Conservation (phyloP, 371 early-diverging fungal genomes). For the Lichtheimia ramosa region DNA sequence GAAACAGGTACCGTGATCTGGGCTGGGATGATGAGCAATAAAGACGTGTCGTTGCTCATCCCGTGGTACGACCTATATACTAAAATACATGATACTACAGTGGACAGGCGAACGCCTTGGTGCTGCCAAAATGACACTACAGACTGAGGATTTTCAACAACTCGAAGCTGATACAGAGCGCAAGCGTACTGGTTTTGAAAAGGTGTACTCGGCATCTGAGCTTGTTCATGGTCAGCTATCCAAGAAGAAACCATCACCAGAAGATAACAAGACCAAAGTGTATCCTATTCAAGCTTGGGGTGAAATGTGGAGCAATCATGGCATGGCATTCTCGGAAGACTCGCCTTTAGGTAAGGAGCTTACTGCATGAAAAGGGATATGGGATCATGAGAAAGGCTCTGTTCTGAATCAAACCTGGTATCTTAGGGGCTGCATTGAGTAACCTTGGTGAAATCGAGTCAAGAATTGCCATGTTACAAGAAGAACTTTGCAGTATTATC, state of each 20-base stretch:
- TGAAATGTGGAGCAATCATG: constrained; percentile 57
- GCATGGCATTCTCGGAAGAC: constrained; percentile 55
- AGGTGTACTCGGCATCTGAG: constrained; percentile 29
- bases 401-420: background rate
- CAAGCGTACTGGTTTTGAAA: constrained; percentile 35
- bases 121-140: constrained; percentile 44
- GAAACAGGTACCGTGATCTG: constrained; percentile 52
- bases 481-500: constrained; percentile 48
- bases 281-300: constrained; percentile 66
- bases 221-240: constrained; percentile 28
- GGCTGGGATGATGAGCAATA: background rate
- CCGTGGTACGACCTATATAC: background rate
- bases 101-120: constrained; percentile 56
- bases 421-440: constrained; percentile 50
- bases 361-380: background rate
- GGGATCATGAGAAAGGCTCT: background rate
- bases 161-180: constrained; percentile 36
- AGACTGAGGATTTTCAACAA: constrained; percentile 47
- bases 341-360: constrained; percentile 56
- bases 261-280: constrained; percentile 58
- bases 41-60: background rate
- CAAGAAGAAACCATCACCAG: constrained; percentile 58
- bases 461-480: constrained; percentile 60
- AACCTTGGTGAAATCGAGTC: constrained; percentile 67
- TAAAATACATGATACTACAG: constrained; percentile 11